Evolutionary conservation across 225 moss, liverwort and hornwort genomes (phyloP).

Genomic region (Physcomitrium patens): DNA sequence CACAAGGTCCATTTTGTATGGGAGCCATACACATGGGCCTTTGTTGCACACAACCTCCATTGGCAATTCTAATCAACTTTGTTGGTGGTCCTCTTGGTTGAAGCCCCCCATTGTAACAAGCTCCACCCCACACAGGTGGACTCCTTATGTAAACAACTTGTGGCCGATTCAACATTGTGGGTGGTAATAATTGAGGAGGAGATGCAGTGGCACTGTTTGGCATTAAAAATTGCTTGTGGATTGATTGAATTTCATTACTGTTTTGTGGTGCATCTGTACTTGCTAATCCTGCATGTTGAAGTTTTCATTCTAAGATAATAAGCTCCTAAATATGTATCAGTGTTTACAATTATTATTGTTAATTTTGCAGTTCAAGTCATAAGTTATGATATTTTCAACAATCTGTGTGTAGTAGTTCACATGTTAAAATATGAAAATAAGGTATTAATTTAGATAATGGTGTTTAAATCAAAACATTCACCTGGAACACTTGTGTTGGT

Average conservation of each 20-base stretch:
- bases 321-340: background rate
- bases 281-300: conserved; percentile 9
- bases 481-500: conserved; percentile 35
- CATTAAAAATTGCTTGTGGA: conserved; percentile 1
- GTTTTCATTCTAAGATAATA: too few relatives aligned
- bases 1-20: conserved; percentile 9
- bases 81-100: conserved; percentile 30
- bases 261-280: conserved; percentile 13
- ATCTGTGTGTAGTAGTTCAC: too few relatives aligned
- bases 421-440: too few relatives aligned
- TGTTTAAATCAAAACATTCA: background rate
- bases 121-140: conserved; percentile 36
- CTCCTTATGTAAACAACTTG: conserved; percentile 42
- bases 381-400: too few relatives aligned
- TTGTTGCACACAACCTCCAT: conserved; percentile 36
- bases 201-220: conserved; percentile 18
- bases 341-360: too few relatives aligned
- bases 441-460: too few relatives aligned
- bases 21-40: conserved; percentile 7
- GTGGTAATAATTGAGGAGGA: conserved; percentile 28
- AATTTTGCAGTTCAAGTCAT: too few relatives aligned
- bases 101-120: conserved; percentile 32
- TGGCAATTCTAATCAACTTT: conserved; percentile 36
- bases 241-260: conserved; percentile 19
- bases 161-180: conserved; percentile 33